Evolutionary conservation across 1,284 basidiomycete species (phyloP), one percentile per base, ranked within the genome.

Genomic region (Kwoniella shivajii): DNA sequence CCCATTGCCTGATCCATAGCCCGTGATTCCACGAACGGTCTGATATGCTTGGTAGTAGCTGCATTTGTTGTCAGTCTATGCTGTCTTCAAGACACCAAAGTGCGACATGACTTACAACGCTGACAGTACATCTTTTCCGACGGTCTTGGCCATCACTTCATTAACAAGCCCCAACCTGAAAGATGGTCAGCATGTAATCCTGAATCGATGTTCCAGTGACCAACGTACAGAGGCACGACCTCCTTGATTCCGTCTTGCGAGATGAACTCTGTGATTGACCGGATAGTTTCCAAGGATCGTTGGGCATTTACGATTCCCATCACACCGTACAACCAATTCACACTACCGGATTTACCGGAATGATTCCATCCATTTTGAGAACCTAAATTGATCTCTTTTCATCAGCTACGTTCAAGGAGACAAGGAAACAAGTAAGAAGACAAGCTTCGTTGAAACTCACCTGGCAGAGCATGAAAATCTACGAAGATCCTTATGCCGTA

Each of bases 401-500:
- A 24, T 22, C 43, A 31, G 11, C 14, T 26, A 29, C 10, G 11
- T 4, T 20, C 3, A 4, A 16, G 24, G 14, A 50, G 33, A 24
- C 10, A 6, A 4, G 6, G 44, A 29, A 46, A 16, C 42, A 18
- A 22, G 33, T 36, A 6, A 18, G n/a, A 29, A 4, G 10, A 42
- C 18, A 3, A 10, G 42, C 18, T 20, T 10, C 11, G 9, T 27
- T 30, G 30, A 18, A 26, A 56, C 59, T 39, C 84, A 30, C 88
- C 81, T 16, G 90, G 90, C 20, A 87, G 80, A 5, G 89, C 86
- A 75, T 94, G 92, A 43, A 94, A 78, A 78, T 95, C 92, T 42
- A 94, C 78, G 65, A 92, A 87, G 62, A 94, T 85, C 26, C 92
- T 84, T 3, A 95, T 65, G n/a, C 92, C 92, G 72, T 95, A 95